Base-by-base conservation (phyloP, 202 grass and related monocot genomes). In the Panicum hallii region DNA sequence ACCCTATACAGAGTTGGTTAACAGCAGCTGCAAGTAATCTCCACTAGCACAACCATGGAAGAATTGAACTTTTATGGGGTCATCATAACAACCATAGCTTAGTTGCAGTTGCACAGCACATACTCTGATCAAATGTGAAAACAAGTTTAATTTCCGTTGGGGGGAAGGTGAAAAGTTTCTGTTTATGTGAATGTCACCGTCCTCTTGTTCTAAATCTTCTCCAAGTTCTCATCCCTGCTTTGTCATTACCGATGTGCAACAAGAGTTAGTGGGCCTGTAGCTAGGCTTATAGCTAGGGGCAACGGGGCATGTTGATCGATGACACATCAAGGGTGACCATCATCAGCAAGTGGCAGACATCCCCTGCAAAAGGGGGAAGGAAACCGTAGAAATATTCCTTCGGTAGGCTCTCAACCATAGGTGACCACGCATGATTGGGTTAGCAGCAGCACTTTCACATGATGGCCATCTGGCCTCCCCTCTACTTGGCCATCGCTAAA, bases 311-410 rank as follows among this genome's bases (percentile, higher is more conserved):
- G 82, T 60, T 7, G 58, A 63, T 60, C 13, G 52, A 56, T 74
- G 70, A 83, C 63, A 86, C 40, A 34, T 58, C 65, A 69, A 56
- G n/a, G 38, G 26, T 30, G 52, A 5, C 13, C 64, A 70, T 56
- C 49, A 88, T 87, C 72, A 85, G 64, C 86, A 78, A 75, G 64
- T 50, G 44, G 67, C 72, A 79, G 89, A 87, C 93, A 93, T 80
- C 74, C 42, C 67, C 87, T 69, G 52, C 74, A 80, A 92, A 86
- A 86, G 78, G 32, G 32, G 79, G 74, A 55, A 79, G 76, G 89
- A 90, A 92, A 78, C 80, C 86, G 91, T 95, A 94, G 89, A 95
- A 92, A 90, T 94, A 95, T 98, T 94, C 93, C 91, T 86, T 89
- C 86, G 88, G 88, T 82, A 82, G 79, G 81, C 86, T 88, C 87